These are phyloP conservation scores for Trichoderma sp. DNA, from an alignment of 2,329 filamentous ascomycete genomes.

Conservation along the genomic window DNA sequence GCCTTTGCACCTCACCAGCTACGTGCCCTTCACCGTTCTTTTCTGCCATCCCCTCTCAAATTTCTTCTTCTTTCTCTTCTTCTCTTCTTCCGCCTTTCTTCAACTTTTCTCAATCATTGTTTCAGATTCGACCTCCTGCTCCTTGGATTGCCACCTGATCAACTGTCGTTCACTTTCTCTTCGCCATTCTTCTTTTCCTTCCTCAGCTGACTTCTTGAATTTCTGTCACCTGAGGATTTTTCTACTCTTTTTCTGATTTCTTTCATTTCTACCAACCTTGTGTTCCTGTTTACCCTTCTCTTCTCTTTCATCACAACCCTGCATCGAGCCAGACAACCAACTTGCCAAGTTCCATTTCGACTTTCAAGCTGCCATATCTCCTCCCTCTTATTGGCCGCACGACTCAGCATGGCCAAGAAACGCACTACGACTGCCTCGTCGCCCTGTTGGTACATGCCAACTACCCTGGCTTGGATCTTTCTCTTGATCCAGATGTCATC, in stretches of 20 bases:
- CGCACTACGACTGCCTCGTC: not conserved
- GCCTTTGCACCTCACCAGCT: not conserved
- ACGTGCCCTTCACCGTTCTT: constrained; percentile 7
- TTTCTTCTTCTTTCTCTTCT: constrained; percentile 1
- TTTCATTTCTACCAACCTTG: constrained; percentile 4
- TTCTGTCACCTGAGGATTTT: not conserved
- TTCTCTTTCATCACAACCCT: not conserved
- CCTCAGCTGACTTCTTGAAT: constrained; percentile 19
- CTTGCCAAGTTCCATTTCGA: not conserved
- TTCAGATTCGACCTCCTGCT: constrained; percentile 23
- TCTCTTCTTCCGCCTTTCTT: constrained; percentile 2
- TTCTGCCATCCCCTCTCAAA: constrained; percentile 14
- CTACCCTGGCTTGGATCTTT: constrained; percentile 23
- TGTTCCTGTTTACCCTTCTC: not conserved
- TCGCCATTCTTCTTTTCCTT: constrained; percentile 8
- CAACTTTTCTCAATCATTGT: constrained; percentile 21
- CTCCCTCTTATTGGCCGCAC: not conserved
- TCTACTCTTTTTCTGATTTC: not conserved
- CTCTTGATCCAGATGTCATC: constrained; percentile 26
- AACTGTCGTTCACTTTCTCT: constrained; percentile 12
- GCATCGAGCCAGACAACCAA: not conserved
- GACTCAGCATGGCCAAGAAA: constrained; percentile 24
- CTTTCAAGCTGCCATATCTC: not conserved
- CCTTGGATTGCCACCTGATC: constrained; percentile 17
- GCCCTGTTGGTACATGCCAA: not conserved